Percentiles rank a stretch among this genome's conserved stretches.
These are phyloP conservation scores for Podospora pseudopauciseta DNA, from an alignment of 495 filamentous ascomycete genomes.

Conservation along the genomic window DNA sequence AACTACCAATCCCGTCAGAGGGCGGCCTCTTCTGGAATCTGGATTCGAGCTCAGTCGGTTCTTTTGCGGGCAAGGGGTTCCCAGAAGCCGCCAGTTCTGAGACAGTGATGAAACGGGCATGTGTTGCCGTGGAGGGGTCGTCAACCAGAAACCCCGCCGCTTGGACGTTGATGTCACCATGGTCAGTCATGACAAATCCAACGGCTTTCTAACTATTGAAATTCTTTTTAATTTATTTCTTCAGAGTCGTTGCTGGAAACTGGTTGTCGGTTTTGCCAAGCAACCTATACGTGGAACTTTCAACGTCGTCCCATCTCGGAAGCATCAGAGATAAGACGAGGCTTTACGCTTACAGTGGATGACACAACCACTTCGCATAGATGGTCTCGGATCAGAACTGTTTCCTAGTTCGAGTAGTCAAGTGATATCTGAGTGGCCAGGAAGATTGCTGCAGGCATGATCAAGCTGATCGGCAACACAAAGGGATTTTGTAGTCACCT, in stretches of 20 bases:
- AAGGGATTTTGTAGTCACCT: not conserved
- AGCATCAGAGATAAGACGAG: not conserved
- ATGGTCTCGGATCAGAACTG: not conserved
- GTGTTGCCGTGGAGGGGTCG: not conserved
- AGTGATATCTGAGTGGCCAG: not conserved
- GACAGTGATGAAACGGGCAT: constrained; percentile 8
- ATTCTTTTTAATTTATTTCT: not conserved
- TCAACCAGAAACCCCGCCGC: constrained; percentile 3
- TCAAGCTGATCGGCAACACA: not conserved
- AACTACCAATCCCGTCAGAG: not conserved
- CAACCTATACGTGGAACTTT: not conserved
- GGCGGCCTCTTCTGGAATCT: not conserved
- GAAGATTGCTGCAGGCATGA: not conserved
- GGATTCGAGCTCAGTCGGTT: not conserved
- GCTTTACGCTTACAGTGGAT: not conserved
- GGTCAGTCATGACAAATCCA: constrained; percentile 11
- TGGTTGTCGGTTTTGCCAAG: not conserved
- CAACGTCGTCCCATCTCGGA: not conserved
- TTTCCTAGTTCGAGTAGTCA: not conserved
- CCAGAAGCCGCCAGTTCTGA: constrained; percentile 8
- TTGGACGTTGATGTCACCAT: constrained; percentile 3
- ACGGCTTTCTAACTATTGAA: not conserved
- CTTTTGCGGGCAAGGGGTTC: constrained; percentile 5
- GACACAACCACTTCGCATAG: not conserved
- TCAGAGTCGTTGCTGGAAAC: not conserved